Percentiles rank a stretch among this genome's conserved stretches.
phyloP scores from a whole-genome alignment of 176 grass and related monocot species.

The Pontederia paniculata region DNA sequence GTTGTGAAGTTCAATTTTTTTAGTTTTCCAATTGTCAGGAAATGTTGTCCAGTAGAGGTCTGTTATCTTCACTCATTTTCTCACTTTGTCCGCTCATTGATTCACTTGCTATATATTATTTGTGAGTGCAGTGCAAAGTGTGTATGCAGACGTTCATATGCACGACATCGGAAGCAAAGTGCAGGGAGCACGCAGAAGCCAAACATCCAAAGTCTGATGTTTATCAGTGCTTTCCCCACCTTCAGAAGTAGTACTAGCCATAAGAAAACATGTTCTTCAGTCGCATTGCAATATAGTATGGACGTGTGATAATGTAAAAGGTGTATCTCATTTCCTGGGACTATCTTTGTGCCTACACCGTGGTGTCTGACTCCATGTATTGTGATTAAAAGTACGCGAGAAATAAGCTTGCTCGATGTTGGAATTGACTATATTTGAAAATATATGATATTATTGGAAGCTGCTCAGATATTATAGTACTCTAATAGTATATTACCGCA shows the following conservation, averaged over 20 bases:
- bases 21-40: too few relatives aligned
- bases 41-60: too few relatives aligned
- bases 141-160: conserved; percentile 79
- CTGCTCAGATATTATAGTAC: too few relatives aligned
- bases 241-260: conserved; percentile 29
- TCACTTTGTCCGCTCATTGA: background rate
- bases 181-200: conserved; percentile 43
- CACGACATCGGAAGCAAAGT: conserved; percentile 61
- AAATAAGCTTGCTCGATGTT: too few relatives aligned
- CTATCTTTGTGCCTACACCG: background rate
- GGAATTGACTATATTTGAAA: too few relatives aligned
- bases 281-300: background rate
- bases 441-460: too few relatives aligned
- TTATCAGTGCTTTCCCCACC: conserved; percentile 64
- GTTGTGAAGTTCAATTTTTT: too few relatives aligned
- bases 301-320: conserved; percentile 3
- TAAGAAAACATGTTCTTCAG: background rate
- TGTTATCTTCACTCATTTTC: too few relatives aligned
- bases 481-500: too few relatives aligned
- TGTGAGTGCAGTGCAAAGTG: conserved; percentile 50
- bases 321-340: background rate
- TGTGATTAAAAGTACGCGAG: background rate
- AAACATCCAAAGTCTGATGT: conserved; percentile 56
- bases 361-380: background rate
- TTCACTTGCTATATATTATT: background rate